Percentiles rank a stretch among this genome's conserved stretches.
phyloP scores from a whole-genome alignment of 768 basidiomycete species.

The Amanita muscaria region DNA sequence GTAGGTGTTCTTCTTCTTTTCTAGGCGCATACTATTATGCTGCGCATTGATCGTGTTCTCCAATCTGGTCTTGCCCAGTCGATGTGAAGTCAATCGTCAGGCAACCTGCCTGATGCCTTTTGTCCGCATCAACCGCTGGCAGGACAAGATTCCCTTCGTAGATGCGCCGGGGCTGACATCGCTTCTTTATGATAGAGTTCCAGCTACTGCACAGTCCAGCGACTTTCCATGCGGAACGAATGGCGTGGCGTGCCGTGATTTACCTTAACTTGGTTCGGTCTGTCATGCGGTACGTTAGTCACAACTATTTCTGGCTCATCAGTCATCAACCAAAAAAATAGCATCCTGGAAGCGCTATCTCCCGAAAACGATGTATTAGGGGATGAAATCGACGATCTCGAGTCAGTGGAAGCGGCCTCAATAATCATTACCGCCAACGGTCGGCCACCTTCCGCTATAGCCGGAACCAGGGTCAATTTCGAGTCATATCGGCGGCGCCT shows the following conservation, averaged over 20 bases:
- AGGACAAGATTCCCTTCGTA: too few relatives aligned
- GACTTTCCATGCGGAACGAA: constrained; percentile 70
- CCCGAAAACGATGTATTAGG: constrained; percentile 46
- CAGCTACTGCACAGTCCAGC: constrained; percentile 73
- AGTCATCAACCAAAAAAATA: constrained; percentile 18
- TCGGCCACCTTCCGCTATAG: constrained; percentile 42
- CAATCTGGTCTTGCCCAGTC: too few relatives aligned
- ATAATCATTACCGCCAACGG: constrained; percentile 44
- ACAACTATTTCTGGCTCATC: constrained; percentile 7
- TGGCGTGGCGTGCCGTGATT: constrained; percentile 82
- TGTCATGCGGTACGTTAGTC: constrained; percentile 47
- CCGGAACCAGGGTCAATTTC: constrained; percentile 46
- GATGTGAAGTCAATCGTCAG: too few relatives aligned
- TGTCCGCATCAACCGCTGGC: background rate
- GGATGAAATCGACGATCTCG: constrained; percentile 51
- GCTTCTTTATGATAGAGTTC: constrained; percentile 47
- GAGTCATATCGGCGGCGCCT: constrained; percentile 54
- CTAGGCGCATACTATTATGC: background rate
- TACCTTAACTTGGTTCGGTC: constrained; percentile 85
- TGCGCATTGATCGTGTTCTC: background rate
- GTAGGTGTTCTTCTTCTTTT: constrained; percentile 39
- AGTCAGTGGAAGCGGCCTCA: constrained; percentile 41
- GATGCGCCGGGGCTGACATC: constrained; percentile 5
- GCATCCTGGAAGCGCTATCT: constrained; percentile 68
- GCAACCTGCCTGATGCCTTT: too few relatives aligned